Evolutionary conservation across 352 stramenopile species (phyloP), one percentile per base, ranked within the genome.

Genomic region (Phytophthora vignae): DNA sequence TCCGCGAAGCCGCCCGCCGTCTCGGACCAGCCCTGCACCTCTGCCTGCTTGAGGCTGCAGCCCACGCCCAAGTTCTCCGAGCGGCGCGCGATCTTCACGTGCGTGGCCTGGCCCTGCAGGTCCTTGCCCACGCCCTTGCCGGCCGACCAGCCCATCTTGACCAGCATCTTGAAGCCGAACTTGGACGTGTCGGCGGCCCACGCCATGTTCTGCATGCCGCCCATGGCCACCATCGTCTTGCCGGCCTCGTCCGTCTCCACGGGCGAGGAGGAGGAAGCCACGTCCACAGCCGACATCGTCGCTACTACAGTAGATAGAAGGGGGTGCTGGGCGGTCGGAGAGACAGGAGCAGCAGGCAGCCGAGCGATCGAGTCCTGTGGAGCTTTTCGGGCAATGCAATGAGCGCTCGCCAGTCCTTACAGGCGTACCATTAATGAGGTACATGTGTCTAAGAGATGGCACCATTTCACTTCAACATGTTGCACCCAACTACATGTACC

Each of bases 131-230:
- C n/a, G n/a, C n/a, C n/a, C n/a, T n/a, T n/a, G n/a, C n/a, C n/a
- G n/a, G n/a, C n/a, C n/a, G n/a, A n/a, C n/a, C n/a, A n/a, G n/a
- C n/a, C n/a, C n/a, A n/a, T n/a, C n/a, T n/a, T n/a, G n/a, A n/a
- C n/a, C n/a, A n/a, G n/a, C n/a, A n/a, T n/a, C n/a, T n/a, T n/a
- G n/a, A n/a, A n/a, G n/a, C n/a, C n/a, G n/a, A n/a, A n/a, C 78
- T 98, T 98, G 82, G 79, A 94, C 66, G 85, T 93, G 73, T 98
- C 94, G 19, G 84, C 74, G 9, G 89, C 87, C 89, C 89, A 96
- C 58, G 87, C 89, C 87, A 93, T 96, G 77, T 96, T 96, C 76
- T 96, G 89, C 78, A 93, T 91, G 48, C 89, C 89, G 25, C 89
- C 89, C 50, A 96, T 50, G n/a, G 83, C 76, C 64, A 96, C 85